Evolutionary conservation across 2,329 filamentous ascomycete species (phyloP).

Genomic region (Pseudonectria buxi): DNA sequence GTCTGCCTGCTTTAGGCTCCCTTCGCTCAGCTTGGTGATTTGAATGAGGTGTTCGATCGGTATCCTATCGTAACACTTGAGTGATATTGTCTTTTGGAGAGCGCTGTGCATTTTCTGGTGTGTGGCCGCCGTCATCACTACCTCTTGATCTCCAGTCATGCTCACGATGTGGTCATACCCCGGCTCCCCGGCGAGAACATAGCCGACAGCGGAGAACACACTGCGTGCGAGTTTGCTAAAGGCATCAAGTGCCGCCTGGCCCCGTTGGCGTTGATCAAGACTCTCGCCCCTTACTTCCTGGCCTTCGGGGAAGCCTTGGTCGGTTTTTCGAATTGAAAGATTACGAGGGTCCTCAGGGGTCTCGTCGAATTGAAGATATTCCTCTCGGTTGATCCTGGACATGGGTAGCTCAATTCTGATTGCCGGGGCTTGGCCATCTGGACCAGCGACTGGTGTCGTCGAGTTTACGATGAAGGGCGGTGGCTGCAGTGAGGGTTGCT

Average conservation of each 20-base stretch:
- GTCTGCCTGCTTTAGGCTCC: conserved; percentile 60
- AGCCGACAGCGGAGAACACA: conserved; percentile 72
- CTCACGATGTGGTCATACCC: conserved; percentile 48
- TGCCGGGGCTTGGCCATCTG: conserved; percentile 11
- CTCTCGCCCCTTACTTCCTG: conserved; percentile 54
- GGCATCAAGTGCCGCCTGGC: conserved; percentile 64
- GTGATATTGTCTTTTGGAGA: conserved; percentile 64
- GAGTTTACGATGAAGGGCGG: neutral
- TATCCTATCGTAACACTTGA: conserved; percentile 62
- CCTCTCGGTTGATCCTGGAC: conserved; percentile 42
- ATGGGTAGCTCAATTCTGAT: conserved; percentile 45
- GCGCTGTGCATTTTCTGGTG: conserved; percentile 68
- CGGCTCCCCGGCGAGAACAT: conserved; percentile 50
- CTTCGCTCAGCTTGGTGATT: conserved; percentile 74
- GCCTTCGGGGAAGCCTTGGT: conserved; percentile 43
- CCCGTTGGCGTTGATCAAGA: conserved; percentile 75
- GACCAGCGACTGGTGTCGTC: conserved; percentile 5
- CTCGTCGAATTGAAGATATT: conserved; percentile 44
- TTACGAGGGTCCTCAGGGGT: conserved; percentile 39
- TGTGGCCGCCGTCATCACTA: conserved; percentile 57
- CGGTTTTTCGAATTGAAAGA: conserved; percentile 48
- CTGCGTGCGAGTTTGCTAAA: conserved; percentile 63
- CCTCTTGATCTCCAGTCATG: conserved; percentile 52
- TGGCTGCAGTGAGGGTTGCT: conserved; percentile 5
- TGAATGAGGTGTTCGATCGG: conserved; percentile 68